A percentile compares a stretch with the other conserved stretches of the same genome.
Evolutionary conservation across 2,329 filamentous ascomycete species (phyloP).

Genomic region (Chaetomiaceae sp.): DNA sequence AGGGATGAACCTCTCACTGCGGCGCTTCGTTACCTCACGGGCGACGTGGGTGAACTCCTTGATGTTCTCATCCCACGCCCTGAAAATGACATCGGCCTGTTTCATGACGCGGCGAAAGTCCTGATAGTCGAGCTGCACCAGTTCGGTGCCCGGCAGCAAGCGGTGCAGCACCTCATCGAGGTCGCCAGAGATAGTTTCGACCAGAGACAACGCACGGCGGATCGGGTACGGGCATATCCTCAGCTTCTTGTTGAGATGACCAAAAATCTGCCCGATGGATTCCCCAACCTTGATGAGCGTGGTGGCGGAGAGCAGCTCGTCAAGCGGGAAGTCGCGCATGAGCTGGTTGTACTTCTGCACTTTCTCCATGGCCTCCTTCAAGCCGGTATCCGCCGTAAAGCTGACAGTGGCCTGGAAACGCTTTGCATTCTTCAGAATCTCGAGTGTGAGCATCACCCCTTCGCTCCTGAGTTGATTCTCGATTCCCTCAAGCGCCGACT

Average conservation of each 20-base stretch:
- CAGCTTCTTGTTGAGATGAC: conserved; percentile 94
- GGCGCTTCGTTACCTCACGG: conserved; percentile 84
- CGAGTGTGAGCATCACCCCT: conserved; percentile 83
- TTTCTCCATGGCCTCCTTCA: conserved; percentile 92
- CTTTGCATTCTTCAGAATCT: conserved; percentile 94
- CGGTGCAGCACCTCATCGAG: conserved; percentile 81
- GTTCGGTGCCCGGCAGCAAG: conserved; percentile 74
- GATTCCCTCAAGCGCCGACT: conserved; percentile 84
- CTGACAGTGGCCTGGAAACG: conserved; percentile 96
- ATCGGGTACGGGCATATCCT: conserved; percentile 95
- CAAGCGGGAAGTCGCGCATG: conserved; percentile 95
- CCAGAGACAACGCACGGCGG: conserved; percentile 81
- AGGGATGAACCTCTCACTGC: conserved; percentile 96
- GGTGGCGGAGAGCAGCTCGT: conserved; percentile 88
- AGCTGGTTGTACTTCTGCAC: conserved; percentile 98
- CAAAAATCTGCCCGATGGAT: conserved; percentile 82
- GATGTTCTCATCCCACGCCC: conserved; percentile 88
- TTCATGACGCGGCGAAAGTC: conserved; percentile 86
- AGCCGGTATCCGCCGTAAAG: conserved; percentile 89
- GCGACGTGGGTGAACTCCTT: conserved; percentile 98
- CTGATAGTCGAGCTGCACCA: conserved; percentile 87
- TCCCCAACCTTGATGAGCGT: conserved; percentile 84
- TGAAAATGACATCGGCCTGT: conserved; percentile 78
- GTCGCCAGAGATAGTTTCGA: conserved; percentile 93
- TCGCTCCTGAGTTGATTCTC: conserved; percentile 83